These are phyloP conservation scores for Haematococcus sp. DNA, from an alignment of 139 green algal genomes.

Conservation along the genomic window DNA sequence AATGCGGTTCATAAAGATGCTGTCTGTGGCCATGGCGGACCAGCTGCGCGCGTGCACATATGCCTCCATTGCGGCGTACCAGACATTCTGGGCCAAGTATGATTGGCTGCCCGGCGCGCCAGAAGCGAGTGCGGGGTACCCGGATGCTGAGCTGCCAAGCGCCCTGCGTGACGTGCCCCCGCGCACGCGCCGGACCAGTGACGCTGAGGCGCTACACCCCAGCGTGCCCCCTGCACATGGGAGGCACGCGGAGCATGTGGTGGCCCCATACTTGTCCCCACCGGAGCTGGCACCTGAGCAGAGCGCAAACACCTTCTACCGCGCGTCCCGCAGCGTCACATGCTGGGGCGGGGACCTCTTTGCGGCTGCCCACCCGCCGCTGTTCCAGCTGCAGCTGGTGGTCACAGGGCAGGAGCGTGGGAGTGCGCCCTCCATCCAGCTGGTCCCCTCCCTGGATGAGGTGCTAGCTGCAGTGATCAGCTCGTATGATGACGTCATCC, in stretches of 20 bases:
- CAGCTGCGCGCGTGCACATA: slow-evolving; percentile 59
- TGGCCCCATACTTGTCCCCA: too few relatives aligned
- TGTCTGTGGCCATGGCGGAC: slow-evolving; percentile 64
- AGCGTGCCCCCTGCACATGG: too few relatives aligned
- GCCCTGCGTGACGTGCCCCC: too few relatives aligned
- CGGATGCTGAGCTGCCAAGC: slow-evolving; percentile 3
- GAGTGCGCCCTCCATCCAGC: slow-evolving; percentile 1
- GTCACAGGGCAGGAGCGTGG: neutral
- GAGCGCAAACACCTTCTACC: too few relatives aligned
- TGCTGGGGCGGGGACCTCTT: slow-evolving; percentile 50
- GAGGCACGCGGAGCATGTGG: too few relatives aligned
- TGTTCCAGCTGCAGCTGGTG: slow-evolving; percentile 45
- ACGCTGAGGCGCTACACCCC: too few relatives aligned
- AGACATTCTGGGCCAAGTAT: slow-evolving; percentile 55
- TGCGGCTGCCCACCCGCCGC: slow-evolving; percentile 35
- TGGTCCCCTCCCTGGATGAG: slow-evolving; percentile 52
- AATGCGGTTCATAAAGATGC: slow-evolving; percentile 56
- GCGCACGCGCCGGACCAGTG: too few relatives aligned
- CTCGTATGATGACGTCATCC: slow-evolving; percentile 60
- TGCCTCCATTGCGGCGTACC: slow-evolving; percentile 38
- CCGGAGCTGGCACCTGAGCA: too few relatives aligned
- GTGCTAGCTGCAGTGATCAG: slow-evolving; percentile 42
- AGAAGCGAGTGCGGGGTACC: slow-evolving; percentile 28
- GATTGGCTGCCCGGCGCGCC: slow-evolving; percentile 14
- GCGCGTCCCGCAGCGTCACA: too few relatives aligned